Base-by-base conservation (phyloP, 2,329 filamentous ascomycete genomes). In the Drechslera avenae region DNA sequence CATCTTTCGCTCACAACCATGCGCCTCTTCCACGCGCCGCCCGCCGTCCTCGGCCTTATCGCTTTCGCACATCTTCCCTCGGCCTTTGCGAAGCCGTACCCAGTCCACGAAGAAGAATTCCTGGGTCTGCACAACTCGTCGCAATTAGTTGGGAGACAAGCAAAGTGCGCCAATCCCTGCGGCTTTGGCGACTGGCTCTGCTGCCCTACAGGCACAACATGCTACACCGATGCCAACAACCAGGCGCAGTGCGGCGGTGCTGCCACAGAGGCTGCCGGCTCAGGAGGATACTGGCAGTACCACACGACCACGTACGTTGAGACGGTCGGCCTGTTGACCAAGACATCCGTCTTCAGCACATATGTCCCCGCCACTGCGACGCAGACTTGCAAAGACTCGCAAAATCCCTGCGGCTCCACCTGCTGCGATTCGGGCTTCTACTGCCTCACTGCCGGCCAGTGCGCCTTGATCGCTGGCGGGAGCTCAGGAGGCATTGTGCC, bases 361-460 rank as follows among this genome's bases (percentile, higher is more conserved):
- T 68, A 48, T 36, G 48, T 67, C 14, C 59, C 56, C 13, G 57
- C 62, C 2, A 60, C 50, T 10, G 55, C 47, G 21, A 62, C 60
- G 9, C 49, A 63, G 6, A 66, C 69, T 44, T 86, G 83, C 72
- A 75, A 77, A 41, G 72, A 73, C 39, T 73, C 76, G 52, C 70
- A 89, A 72, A 80, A 80, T 6, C 78, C 83, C 3, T 92, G 89
- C 67, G 88, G 88, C 26, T 68, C 69, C 44, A 86, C 86, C 51
- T 92, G 89, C 79, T 93, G 89, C 72, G 83, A 83, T 18, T 81
- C 76, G 52, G 83, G 82, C 74, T 86, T 90, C 72, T 87, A 85
- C 66, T 92, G 89, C 71, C 30, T 51, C 30, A 52, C 16, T n/a
- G 83, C 83, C 44, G 81, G 85, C 46, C 46, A 39, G 64, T 91